These are phyloP conservation scores for Colletotrichum coccodes DNA, from an alignment of 2,329 filamentous ascomycete species.

Conservation along the genomic window DNA sequence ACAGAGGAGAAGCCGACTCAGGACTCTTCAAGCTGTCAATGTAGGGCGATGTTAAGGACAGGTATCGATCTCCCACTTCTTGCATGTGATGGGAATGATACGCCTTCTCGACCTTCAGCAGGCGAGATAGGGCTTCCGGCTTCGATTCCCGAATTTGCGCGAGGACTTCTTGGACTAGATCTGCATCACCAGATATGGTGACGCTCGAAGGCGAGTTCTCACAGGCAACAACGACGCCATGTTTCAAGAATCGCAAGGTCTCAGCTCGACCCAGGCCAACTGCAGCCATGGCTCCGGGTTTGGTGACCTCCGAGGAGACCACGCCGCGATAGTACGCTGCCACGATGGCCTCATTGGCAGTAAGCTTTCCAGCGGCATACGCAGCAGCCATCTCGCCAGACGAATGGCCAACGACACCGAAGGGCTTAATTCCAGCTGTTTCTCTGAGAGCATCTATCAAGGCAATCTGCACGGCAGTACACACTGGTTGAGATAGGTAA, in stretches of 20 bases:
- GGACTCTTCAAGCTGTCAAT: neutral
- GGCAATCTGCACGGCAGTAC: constrained; percentile 47
- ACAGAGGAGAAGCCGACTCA: neutral
- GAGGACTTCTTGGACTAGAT: constrained; percentile 31
- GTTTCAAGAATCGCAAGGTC: neutral
- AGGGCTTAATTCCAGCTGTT: constrained; percentile 42
- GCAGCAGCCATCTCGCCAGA: constrained; percentile 44
- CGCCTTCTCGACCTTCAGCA: constrained; percentile 41
- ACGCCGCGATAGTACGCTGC: constrained; percentile 53
- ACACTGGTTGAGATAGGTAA: constrained; percentile 40
- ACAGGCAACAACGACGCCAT: constrained; percentile 36
- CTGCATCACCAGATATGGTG: constrained; percentile 37
- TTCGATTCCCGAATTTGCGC: constrained; percentile 31
- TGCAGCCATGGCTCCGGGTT: constrained; percentile 44
- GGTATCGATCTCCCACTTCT: constrained; percentile 6
- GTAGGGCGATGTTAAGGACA: neutral
- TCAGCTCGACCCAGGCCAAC: constrained; percentile 38
- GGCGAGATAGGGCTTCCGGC: constrained; percentile 34
- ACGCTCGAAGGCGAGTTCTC: constrained; percentile 39
- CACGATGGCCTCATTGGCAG: constrained; percentile 48
- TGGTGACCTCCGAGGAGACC: constrained; percentile 28
- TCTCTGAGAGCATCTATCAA: constrained; percentile 44
- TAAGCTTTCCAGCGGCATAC: constrained; percentile 40
- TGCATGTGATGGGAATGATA: constrained; percentile 41
- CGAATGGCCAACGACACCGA: constrained; percentile 50